A percentile compares a stretch with the other conserved stretches of the same genome.
phyloP scores from a whole-genome alignment of 495 filamentous ascomycete species.

The Daldinia concentrica region DNA sequence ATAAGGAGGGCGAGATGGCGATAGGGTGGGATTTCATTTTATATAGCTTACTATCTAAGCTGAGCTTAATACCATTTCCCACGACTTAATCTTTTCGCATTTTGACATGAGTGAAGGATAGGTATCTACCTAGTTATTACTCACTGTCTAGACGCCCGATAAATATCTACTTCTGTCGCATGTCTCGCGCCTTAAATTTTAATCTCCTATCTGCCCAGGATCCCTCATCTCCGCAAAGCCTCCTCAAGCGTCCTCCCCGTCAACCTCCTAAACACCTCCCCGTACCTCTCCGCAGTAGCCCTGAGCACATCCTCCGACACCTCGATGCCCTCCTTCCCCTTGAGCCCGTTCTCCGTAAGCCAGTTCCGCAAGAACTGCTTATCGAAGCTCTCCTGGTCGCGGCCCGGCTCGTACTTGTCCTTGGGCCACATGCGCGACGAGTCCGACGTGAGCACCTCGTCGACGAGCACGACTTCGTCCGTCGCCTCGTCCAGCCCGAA shows the following conservation, averaged over 20 bases:
- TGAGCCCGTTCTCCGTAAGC: constrained; percentile 75
- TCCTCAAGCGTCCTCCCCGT: constrained; percentile 57
- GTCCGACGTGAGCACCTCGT: constrained; percentile 90
- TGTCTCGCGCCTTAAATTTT: background rate
- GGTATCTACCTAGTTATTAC: too few species aligned
- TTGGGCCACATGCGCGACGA: constrained; percentile 90
- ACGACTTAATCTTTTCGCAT: too few species aligned
- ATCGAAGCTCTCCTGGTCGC: constrained; percentile 81
- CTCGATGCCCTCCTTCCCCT: constrained; percentile 70
- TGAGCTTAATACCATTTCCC: background rate
- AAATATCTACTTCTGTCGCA: background rate
- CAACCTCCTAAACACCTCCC: constrained; percentile 54
- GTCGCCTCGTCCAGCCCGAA: constrained; percentile 76
- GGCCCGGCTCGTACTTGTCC: constrained; percentile 73
- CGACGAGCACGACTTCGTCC: constrained; percentile 82
- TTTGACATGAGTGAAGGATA: too few species aligned
- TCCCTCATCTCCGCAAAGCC: constrained; percentile 33
- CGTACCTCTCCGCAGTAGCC: constrained; percentile 66
- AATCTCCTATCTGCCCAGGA: background rate
- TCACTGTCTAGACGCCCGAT: too few species aligned
- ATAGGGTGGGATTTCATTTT: background rate
- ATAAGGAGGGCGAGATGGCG: background rate
- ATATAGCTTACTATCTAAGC: background rate
- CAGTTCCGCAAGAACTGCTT: constrained; percentile 94
- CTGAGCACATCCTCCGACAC: constrained; percentile 73